Percentiles rank a stretch among this genome's conserved stretches.
These are phyloP conservation scores for Lyophyllum atratum DNA, from an alignment of 768 basidiomycete genomes.

Conservation along the genomic window DNA sequence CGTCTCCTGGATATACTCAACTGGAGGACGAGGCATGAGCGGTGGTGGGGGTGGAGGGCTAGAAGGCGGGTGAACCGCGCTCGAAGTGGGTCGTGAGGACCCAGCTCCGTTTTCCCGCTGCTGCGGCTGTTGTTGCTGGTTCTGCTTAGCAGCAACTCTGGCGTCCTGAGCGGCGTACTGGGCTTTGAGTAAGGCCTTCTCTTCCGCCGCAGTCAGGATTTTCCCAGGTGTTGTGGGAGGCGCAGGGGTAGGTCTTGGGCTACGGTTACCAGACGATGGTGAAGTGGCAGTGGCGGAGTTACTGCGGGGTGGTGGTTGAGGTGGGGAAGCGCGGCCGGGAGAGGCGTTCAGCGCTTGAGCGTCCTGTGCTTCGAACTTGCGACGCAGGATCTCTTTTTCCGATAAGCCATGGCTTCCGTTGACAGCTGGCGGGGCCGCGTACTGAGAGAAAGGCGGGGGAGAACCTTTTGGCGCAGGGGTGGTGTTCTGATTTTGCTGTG, in stretches of 20 bases:
- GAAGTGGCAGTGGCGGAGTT: constrained; percentile 20
- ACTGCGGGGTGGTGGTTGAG: constrained; percentile 26
- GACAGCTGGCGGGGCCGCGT: constrained; percentile 20
- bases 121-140: constrained; percentile 24
- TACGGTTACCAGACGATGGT: constrained; percentile 15
- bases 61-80: constrained; percentile 8
- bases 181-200: constrained; percentile 71
- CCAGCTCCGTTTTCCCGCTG: constrained; percentile 28
- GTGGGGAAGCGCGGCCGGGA: constrained; percentile 16
- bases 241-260: constrained; percentile 35
- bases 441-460: constrained; percentile 21
- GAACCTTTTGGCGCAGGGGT: neutral
- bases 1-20: constrained; percentile 80
- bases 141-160: constrained; percentile 11
- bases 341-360: constrained; percentile 23
- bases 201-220: constrained; percentile 70
- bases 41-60: constrained; percentile 60
- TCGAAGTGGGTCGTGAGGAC: constrained; percentile 18
- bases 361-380: constrained; percentile 60
- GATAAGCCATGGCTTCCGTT: constrained; percentile 29
- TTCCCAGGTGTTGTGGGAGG: constrained; percentile 30
- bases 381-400: constrained; percentile 61
- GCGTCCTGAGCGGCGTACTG: constrained; percentile 62
- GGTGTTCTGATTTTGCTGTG: constrained; percentile 24
- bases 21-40: constrained; percentile 74